Conservation (phyloP, 495 filamentous ascomycete genomes). For the Astrothelium subdiscretum region DNA sequence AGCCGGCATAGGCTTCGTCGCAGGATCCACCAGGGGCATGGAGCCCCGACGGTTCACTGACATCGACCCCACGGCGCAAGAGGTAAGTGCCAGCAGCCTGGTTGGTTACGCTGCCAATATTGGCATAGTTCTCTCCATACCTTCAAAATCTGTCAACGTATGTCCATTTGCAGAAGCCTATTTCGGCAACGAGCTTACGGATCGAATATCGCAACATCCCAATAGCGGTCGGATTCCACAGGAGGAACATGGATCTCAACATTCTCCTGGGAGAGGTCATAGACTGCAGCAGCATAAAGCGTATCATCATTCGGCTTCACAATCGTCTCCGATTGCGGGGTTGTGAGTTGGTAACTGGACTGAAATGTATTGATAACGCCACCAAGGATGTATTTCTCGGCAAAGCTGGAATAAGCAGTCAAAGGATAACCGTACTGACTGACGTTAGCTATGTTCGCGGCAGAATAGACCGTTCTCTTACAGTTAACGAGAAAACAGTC, state of each 20-base stretch:
- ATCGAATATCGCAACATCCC: conserved; percentile 10
- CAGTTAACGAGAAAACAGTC: not conserved
- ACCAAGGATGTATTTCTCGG: not conserved
- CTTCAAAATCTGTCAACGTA: not conserved
- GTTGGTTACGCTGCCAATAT: conserved; percentile 7
- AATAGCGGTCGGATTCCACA: conserved; percentile 1
- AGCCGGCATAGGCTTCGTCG: not conserved
- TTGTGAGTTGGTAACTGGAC: not conserved
- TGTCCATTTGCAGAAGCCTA: not conserved
- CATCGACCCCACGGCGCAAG: not conserved
- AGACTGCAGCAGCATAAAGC: conserved; percentile 7
- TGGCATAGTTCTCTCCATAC: conserved; percentile 11
- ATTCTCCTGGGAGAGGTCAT: conserved; percentile 5
- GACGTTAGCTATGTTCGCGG: not conserved
- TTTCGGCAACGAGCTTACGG: conserved; percentile 1
- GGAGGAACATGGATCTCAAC: conserved; percentile 11
- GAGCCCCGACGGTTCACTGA: not conserved
- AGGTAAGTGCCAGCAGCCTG: conserved; percentile 3
- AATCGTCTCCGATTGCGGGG: not conserved
- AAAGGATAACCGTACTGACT: not conserved
- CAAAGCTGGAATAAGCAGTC: not conserved
- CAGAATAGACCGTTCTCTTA: not conserved
- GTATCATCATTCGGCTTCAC: conserved; percentile 15
- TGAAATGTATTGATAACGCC: not conserved
- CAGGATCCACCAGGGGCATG: not conserved